Evolutionary conservation across 371 early-diverging fungal genomes (phyloP).

Genomic region (Mucor saturninus): DNA sequence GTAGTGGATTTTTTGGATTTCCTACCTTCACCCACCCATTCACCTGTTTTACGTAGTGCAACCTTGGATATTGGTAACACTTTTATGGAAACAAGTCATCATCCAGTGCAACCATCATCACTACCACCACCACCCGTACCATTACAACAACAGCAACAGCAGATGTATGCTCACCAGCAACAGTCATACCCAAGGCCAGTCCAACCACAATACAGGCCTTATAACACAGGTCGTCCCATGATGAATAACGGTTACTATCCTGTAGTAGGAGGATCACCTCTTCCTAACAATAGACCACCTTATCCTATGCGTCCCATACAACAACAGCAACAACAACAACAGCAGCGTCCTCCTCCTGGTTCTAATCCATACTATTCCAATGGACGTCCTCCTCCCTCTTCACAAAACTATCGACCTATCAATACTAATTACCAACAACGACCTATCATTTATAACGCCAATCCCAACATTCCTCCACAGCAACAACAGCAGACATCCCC

Average conservation of each 20-base stretch:
- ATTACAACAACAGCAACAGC: constrained; percentile 4
- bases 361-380: constrained; percentile 15
- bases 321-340: constrained; percentile 11
- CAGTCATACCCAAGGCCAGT: constrained; percentile 12
- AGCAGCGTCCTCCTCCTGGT: constrained; percentile 20
- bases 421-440: background rate
- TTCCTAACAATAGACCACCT: constrained; percentile 23
- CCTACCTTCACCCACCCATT: constrained; percentile 54
- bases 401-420: constrained; percentile 18
- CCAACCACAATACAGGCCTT: constrained; percentile 25
- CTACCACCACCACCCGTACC: constrained; percentile 15
- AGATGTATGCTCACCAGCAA: background rate
- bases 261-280: constrained; percentile 14
- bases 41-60: constrained; percentile 27
- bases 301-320: constrained; percentile 16
- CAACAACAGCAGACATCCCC: constrained; percentile 16
- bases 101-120: constrained; percentile 20
- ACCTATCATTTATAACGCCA: constrained; percentile 1
- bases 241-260: constrained; percentile 14
- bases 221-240: constrained; percentile 7
- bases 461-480: background rate
- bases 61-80: constrained; percentile 20
- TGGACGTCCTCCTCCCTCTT: constrained; percentile 15
- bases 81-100: constrained; percentile 39
- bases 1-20: constrained; percentile 56